Evolutionary conservation across 2,329 filamentous ascomycete genomes (phyloP), one percentile per base, ranked within the genome.

Genomic region (Pyrenophora teres): DNA sequence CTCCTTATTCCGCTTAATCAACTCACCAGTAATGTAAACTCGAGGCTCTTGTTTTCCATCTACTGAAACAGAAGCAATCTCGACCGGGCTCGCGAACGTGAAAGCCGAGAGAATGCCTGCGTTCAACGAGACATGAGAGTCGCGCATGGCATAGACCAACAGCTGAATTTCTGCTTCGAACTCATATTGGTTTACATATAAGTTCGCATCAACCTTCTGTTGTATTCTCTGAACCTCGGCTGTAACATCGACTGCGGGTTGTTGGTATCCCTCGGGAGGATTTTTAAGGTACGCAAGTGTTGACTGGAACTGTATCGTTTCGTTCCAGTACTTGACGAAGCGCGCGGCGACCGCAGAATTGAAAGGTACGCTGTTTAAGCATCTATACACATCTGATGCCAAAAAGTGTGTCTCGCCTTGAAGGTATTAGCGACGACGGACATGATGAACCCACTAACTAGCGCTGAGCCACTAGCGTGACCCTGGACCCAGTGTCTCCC

Each of bases 321-420:
- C 69, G 51, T 77, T 77, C 46, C 73, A 75, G 51, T 81, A 80
- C 6, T 72, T 53, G 4, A 81, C 50, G 48, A 81, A 78, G 1
- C 74, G 65, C 5, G 70, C 60, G 2, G 78, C 78, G 1, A 77
- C 74, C 6, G 74, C 77, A 3, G 69, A 21, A 43, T 78, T 74
- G 57, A 82, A 79, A 0, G 80, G 78, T 6, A 80, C 75, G 19
- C 64, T 76, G 2, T 57, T 70, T 8, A 81, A 65, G 51, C 79
- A 82, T 30, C 40, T 42, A 30, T 54, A 61, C 5, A 46, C 58
- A 13, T 54, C 42, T 15, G 44, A 38, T 15, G 56, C 56, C 12
- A 44, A 45, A 27, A 46, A 43, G 18, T 31, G 8, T 10, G 35
- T 37, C 18, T 8, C 3, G 7, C 18, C 35, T 37, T 19, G 27